A percentile compares a stretch with the other conserved stretches of the same genome.
These are phyloP conservation scores for Phytophthora cactorum DNA, from an alignment of 352 stramenopile genomes.

Conservation along the genomic window DNA sequence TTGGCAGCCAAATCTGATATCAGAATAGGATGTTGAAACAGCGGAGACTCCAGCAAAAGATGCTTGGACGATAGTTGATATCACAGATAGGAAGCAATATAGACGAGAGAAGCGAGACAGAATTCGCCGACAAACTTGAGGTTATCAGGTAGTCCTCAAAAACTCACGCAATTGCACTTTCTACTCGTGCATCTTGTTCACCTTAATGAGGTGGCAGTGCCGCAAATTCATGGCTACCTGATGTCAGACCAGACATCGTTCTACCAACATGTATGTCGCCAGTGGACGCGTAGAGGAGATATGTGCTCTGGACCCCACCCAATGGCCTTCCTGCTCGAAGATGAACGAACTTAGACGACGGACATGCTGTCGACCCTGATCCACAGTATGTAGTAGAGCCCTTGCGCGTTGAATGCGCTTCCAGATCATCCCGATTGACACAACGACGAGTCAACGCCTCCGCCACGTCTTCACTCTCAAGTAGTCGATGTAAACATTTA, in stretches of 20 bases:
- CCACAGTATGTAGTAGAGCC: conserved; percentile 26
- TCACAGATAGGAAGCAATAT: conserved; percentile 6
- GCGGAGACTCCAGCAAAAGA: conserved; percentile 3
- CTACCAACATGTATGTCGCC: conserved; percentile 32
- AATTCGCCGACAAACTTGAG: conserved; percentile 8
- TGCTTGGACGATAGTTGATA: background rate
- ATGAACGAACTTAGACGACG: conserved; percentile 23
- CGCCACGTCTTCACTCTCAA: background rate
- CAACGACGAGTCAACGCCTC: conserved; percentile 23
- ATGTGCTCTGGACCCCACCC: conserved; percentile 27
- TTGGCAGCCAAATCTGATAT: background rate
- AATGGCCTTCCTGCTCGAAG: conserved; percentile 22
- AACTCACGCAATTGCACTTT: background rate
- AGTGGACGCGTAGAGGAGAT: conserved; percentile 24
- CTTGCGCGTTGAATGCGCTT: conserved; percentile 36
- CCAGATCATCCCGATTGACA: conserved; percentile 21
- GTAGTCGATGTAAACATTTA: conserved; percentile 10
- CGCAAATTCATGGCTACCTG: conserved; percentile 18
- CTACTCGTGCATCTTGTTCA: background rate
- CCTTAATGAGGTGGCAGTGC: conserved; percentile 27
- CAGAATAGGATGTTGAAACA: conserved; percentile 15
- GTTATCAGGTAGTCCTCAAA: background rate
- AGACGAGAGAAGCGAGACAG: conserved; percentile 15
- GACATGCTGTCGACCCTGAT: conserved; percentile 30
- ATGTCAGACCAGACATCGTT: conserved; percentile 19